Conservation (phyloP, 164 flowering plant species). For the Cinnamomum micranthum region DNA sequence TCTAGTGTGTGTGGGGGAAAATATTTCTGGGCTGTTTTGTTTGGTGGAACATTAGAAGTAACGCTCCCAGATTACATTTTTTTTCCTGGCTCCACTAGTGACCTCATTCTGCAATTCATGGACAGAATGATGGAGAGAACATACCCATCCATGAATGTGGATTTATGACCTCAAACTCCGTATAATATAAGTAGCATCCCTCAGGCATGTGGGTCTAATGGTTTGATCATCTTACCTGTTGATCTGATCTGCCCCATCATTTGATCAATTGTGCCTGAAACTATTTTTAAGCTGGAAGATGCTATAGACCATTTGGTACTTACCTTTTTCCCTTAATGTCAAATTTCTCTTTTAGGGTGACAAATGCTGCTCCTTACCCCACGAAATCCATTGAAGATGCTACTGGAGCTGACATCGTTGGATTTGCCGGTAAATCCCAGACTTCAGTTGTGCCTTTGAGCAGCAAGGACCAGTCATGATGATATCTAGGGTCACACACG, state of each 20-base stretch:
- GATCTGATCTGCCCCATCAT: neutral
- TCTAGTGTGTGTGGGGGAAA: neutral
- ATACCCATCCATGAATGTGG: neutral
- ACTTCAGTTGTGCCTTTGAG: neutral
- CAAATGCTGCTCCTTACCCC: slow-evolving; percentile 9
- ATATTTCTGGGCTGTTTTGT: neutral
- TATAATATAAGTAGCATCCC: neutral
- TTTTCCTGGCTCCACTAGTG: neutral
- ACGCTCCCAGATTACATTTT: no score
- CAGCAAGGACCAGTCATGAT: neutral
- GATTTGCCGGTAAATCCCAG: slow-evolving; percentile 1
- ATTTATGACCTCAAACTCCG: neutral
- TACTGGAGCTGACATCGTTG: neutral
- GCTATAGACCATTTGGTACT: neutral
- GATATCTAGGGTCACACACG: slow-evolving; percentile 1
- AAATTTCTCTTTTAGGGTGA: slow-evolving; percentile 7
- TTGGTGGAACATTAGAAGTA: neutral
- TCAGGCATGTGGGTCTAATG: neutral
- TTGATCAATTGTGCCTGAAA: neutral
- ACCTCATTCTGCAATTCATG: neutral
- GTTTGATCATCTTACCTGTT: neutral
- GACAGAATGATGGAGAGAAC: neutral
- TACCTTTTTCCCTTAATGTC: neutral
- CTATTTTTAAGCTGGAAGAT: neutral
- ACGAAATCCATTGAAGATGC: slow-evolving; percentile 5